Conservation (phyloP, 345 rosid genomes). For the Aethionema arabicum region DNA sequence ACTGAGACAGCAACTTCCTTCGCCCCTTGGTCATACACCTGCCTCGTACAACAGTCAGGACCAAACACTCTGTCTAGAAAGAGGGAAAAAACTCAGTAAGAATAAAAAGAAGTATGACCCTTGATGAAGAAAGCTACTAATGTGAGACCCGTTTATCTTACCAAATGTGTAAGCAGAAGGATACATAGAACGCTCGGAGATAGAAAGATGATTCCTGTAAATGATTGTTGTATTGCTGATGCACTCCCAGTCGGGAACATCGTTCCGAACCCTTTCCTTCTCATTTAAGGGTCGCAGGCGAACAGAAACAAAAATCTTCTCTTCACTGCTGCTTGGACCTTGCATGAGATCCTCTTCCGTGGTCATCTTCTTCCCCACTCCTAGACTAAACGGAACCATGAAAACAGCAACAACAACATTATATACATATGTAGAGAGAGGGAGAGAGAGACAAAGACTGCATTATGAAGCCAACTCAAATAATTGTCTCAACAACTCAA, state of each 20-base stretch:
- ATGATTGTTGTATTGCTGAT: slow-evolving; percentile 61
- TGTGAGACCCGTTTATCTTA: slow-evolving; percentile 32
- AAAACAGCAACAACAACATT: neutral
- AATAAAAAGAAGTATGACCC: slow-evolving; percentile 25
- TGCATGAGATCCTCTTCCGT: slow-evolving; percentile 52
- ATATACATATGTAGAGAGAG: neutral
- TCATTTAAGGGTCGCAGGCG: slow-evolving; percentile 79
- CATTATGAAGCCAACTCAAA: slow-evolving; percentile 19
- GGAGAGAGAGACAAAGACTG: slow-evolving; percentile 12
- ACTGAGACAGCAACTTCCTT: slow-evolving; percentile 80
- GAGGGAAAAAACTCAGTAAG: slow-evolving; percentile 30
- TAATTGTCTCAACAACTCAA: slow-evolving; percentile 40
- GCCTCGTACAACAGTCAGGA: slow-evolving; percentile 60
- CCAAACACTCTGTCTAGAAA: slow-evolving; percentile 72
- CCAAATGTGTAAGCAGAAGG: slow-evolving; percentile 85
- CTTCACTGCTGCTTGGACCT: slow-evolving; percentile 40
- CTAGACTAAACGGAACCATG: slow-evolving; percentile 13
- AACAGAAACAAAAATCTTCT: slow-evolving; percentile 77
- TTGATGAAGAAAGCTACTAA: neutral
- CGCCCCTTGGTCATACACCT: slow-evolving; percentile 77
- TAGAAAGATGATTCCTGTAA: slow-evolving; percentile 65
- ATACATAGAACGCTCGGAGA: slow-evolving; percentile 83
- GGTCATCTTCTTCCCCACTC: slow-evolving; percentile 46
- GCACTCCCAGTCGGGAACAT: slow-evolving; percentile 84
- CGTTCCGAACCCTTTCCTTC: slow-evolving; percentile 64